Evolutionary conservation across 1,284 basidiomycete species (phyloP), one percentile per base, ranked within the genome.

Genomic region (Sporisorium graminicola): DNA sequence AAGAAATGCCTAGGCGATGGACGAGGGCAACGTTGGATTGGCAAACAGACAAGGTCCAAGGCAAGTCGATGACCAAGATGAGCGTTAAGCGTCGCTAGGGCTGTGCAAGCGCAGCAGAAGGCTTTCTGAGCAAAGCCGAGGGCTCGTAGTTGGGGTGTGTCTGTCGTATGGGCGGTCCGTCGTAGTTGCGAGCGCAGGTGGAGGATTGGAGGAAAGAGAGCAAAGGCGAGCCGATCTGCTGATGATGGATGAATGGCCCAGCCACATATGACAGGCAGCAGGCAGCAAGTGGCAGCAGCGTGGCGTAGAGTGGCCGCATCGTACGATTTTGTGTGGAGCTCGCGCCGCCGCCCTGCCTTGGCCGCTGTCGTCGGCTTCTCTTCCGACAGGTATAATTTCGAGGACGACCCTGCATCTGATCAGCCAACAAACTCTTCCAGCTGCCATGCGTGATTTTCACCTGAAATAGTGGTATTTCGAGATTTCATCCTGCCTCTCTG

Each of bases 311-410:
- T 2, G 27, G 49, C 58, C 52, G 59, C 49, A 68, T 62, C 65
- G 59, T 68, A 68, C 65, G 65, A 68, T 68, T 68, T 63, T 61
- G 53, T 46, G 50, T 68, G 53, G 55, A 53, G 64, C 51, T 16
- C 31, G 12, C 29, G 8, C 46, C 27, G 14, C 37, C 5, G 37
- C 26, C 10, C 35, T 35, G 31, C 31, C 31, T 10, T 31, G 31
- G 31, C 31, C 10, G 31, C 31, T 6, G 6, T 31, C 12, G 35
- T 29, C 47, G 47, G 47, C 47, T 49, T 49, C 24, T 10, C 29
- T 49, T 49, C 47, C 49, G 49, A 29, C 55, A 57, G 55, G 43
- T 40, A 22, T 53, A 26, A 9, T 24, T 35, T 26, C 13, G 9
- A 14, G 26, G 18, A 37, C 16, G 18, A 44, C 50, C 50, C 42